Evolutionary conservation across 768 basidiomycete species (phyloP).

Genomic region (Botryobasidium botryosum): DNA sequence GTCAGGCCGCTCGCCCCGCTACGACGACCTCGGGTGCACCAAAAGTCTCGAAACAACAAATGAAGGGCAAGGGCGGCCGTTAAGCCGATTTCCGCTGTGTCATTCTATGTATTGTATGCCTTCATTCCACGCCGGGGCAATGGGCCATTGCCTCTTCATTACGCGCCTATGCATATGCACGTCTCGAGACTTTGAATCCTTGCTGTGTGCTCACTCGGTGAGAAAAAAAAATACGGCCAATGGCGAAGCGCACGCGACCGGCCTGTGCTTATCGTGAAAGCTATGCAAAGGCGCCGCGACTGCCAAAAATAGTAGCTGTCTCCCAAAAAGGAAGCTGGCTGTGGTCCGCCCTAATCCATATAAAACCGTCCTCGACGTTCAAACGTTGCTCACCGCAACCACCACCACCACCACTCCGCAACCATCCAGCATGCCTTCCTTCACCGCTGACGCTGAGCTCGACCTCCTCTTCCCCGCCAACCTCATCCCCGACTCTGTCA

Average conservation of each 20-base stretch:
- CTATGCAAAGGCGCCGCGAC: not conserved
- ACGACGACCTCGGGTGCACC: slow-evolving; percentile 38
- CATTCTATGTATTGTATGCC: no score
- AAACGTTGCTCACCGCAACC: not conserved
- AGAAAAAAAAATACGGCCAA: no score
- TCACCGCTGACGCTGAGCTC: slow-evolving; percentile 47
- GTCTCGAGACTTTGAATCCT: not conserved
- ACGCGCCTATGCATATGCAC: not conserved
- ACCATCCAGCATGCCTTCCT: slow-evolving; percentile 20
- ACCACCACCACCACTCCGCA: not conserved
- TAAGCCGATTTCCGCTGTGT: slow-evolving; percentile 14
- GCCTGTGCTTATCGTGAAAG: not conserved
- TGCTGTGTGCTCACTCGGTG: not conserved
- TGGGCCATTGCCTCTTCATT: not conserved
- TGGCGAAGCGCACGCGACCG: no score
- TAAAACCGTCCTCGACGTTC: not conserved
- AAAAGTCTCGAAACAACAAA: slow-evolving; percentile 88
- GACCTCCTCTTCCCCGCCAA: slow-evolving; percentile 62
- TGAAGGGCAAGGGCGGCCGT: slow-evolving; percentile 51
- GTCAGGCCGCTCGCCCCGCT: slow-evolving; percentile 12
- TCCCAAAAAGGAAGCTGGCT: not conserved
- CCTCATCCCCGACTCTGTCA: slow-evolving; percentile 51
- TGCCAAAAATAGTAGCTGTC: not conserved
- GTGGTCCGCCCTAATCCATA: not conserved
- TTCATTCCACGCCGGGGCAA: not conserved